Evolutionary conservation across 2,329 filamentous ascomycete species (phyloP).

Genomic region (Curvularia sp.): DNA sequence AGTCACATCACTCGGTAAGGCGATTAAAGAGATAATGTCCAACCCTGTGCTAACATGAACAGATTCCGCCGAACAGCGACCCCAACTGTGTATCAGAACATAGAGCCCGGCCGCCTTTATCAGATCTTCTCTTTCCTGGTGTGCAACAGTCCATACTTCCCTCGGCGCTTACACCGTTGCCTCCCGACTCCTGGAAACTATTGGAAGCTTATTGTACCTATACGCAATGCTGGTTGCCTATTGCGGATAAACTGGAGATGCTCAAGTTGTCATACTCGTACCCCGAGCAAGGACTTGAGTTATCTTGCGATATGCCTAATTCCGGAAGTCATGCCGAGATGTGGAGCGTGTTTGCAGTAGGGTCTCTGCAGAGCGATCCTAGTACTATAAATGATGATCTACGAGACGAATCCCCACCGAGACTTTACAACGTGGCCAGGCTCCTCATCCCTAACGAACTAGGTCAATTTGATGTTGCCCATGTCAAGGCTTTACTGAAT

Average conservation of each 20-base stretch:
- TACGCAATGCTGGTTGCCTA: constrained; percentile 78
- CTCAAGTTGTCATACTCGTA: constrained; percentile 64
- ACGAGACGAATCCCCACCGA: constrained; percentile 12
- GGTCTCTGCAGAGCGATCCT: constrained; percentile 34
- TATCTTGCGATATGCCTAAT: constrained; percentile 33
- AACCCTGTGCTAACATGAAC: neutral
- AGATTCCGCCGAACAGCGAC: constrained; percentile 11
- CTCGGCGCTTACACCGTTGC: constrained; percentile 50
- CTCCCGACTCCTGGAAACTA: constrained; percentile 65
- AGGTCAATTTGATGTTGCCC: constrained; percentile 45
- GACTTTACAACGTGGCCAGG: constrained; percentile 35
- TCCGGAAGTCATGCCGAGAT: constrained; percentile 54
- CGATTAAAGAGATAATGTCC: neutral
- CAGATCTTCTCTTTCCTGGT: constrained; percentile 26
- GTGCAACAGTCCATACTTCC: constrained; percentile 2
- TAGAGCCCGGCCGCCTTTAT: neutral
- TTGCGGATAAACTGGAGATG: constrained; percentile 70
- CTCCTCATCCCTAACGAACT: constrained; percentile 40
- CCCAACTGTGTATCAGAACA: constrained; percentile 3
- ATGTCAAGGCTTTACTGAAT: constrained; percentile 53
- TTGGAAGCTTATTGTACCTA: constrained; percentile 68
- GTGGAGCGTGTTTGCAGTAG: constrained; percentile 55
- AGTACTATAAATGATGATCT: constrained; percentile 2
- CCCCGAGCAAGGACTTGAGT: constrained; percentile 53
- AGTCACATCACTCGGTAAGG: constrained; percentile 19